Evolutionary conservation across 352 stramenopile genomes (phyloP), one percentile per base, ranked within the genome.

Genomic region (Phytophthora pisi): DNA sequence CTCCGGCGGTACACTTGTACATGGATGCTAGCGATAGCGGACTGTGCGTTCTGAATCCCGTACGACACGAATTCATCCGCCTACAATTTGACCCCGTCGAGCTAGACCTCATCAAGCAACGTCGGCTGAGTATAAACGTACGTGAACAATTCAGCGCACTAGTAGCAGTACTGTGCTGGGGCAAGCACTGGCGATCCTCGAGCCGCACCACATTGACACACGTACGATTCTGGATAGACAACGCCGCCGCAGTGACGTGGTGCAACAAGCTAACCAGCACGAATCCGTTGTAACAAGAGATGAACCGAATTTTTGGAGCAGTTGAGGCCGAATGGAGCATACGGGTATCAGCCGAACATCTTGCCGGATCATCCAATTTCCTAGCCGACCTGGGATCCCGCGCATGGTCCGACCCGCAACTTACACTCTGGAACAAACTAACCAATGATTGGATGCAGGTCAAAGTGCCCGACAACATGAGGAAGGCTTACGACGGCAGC

Each of bases 1-100:
- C 3, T 10, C 23, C 47, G 9, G 5, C 10, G 15, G 54, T 59
- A 2, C 43, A 75, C 23, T 5, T 75, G 3, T 67, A 55, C 20
- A 75, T 75, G 61, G 67, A 62, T 8, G 55, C 61, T 0, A 62
- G 43, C 45, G 26, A 70, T 24, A 36, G 38, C 8, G 67, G 67
- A 4, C 46, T 75, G 0, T 74, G 60, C 15, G 61, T 66, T 0
- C 57, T 75, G 11, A 4, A 75, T 40, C 67, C 67, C 0, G 46
- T 47, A 6, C 0, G 1, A 18, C 15, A 8, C 0, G n/a, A 70
- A 26, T 68, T 55, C 13, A 24, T 70, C 3, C 31, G 61, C 3
- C 1, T 70, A 9, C 40, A 26, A 1, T 75, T 75, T 42, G 67
- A 75, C 38, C 23, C 38, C 2, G 51, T 38, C 11, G 61, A 75